phyloP scores from a whole-genome alignment of 2,329 filamentous ascomycete species.

The Emmonsia crescens region DNA sequence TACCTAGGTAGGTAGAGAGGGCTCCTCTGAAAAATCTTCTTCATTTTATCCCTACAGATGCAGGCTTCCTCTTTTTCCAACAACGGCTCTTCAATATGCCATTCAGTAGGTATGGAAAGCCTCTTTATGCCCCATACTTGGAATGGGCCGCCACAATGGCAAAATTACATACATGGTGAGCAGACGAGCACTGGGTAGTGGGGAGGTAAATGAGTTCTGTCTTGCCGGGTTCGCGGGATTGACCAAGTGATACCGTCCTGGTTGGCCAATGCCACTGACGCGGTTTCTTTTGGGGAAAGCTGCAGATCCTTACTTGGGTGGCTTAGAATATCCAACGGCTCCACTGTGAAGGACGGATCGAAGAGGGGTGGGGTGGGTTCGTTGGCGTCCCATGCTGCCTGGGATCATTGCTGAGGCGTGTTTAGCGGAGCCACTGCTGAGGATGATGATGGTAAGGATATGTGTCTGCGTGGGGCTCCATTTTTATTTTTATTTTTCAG shows the following conservation, averaged over 20 bases:
- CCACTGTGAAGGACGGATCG: neutral
- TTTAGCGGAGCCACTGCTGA: neutral
- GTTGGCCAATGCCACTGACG: slow-evolving; percentile 1
- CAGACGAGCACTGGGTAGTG: neutral
- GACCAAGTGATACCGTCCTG: neutral
- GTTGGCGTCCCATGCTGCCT: neutral
- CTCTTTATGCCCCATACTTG: too few relatives aligned
- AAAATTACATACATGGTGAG: too few relatives aligned
- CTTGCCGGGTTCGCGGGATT: neutral
- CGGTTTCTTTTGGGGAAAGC: neutral
- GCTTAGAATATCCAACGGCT: slow-evolving; percentile 2
- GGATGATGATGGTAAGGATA: neutral
- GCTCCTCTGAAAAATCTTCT: too few relatives aligned
- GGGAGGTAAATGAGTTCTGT: too few relatives aligned
- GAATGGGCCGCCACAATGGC: too few relatives aligned
- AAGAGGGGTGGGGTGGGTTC: neutral
- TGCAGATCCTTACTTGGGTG: slow-evolving; percentile 5
- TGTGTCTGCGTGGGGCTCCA: neutral
- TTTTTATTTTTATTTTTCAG: neutral
- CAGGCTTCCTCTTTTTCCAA: neutral
- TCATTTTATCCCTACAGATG: neutral
- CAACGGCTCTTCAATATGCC: neutral
- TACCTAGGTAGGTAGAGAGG: too few relatives aligned
- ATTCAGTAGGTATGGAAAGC: too few relatives aligned
- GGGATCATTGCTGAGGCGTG: neutral